Base-by-base conservation (phyloP, 2,329 filamentous ascomycete species). In the Fusarium kyushuense region DNA sequence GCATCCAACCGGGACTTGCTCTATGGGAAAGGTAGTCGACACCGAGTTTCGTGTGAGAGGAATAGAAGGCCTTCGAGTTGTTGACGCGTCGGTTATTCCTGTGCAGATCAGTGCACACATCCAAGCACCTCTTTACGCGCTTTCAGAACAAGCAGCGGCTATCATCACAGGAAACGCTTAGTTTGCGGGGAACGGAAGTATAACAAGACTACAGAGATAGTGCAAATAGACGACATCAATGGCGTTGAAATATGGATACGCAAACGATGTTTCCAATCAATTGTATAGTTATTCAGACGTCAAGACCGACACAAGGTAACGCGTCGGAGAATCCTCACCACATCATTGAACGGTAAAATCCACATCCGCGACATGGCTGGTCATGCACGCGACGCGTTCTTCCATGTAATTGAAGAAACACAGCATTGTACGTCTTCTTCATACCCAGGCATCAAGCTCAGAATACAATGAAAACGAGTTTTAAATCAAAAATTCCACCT, bases 21-120 rank as follows among this genome's bases (percentile, higher is more conserved):
- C 84, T 0, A 89, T 89, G 70, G 87, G 87, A 3, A 79, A 79
- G 5, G 86, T 88, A 1, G 75, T 89, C n/a, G 85, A 89, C 71
- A 80, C 78, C 0, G 79, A 83, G 55, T 87, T 89, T 72, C 79
- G 82, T 7, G 87, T 89, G 2, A 76, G 81, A 16, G 86, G 86
- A 2, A 62, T 74, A 5, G 54, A 73, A 43, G 66, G 71, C 7
- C 70, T 80, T 3, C 58, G 77, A 5, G 72, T 79, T 6, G 76
- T 79, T 12, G 78, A 80, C 64, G 76, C 77, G 11, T 78, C 76
- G 4, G 69, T 79, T 6, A 59, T 79, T 29, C 77, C 77, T 10
- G 56, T 77, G 13, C 67, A 72, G 6, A 59, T 79, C 16, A 72
- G 71, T 27, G 75, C 71, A 10, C 75, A 79, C 54, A 64, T 75